Base-by-base conservation (phyloP, 2,329 filamentous ascomycete genomes). In the Calonectria fujianensis region DNA sequence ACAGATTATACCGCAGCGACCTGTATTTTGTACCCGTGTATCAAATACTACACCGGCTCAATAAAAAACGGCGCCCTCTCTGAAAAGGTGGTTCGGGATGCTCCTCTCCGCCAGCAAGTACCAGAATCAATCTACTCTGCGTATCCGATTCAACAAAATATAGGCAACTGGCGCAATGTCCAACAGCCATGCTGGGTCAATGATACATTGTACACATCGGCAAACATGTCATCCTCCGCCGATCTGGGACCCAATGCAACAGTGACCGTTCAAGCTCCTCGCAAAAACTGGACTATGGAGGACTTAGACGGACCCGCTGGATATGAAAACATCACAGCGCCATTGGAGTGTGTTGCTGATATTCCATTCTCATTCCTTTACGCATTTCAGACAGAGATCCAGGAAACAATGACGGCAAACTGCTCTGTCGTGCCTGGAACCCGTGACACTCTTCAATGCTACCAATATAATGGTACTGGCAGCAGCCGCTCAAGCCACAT, bases 291-390 rank as follows among this genome's bases (percentile, higher is more conserved):
- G 51, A 5, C 51, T 10, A 54, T 16, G 16, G 51, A 54, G 29
- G 51, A 54, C 10, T 11, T 54, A 31, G 51, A 32, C 16, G 51
- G 51, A 20, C 51, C 51, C 7, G 54, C 68, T 14, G 67, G 27
- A 11, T 74, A 64, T 41, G 32, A 29, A 37, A 69, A 74, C 31
- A 24, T 74, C 24, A 69, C 69, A 4, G 63, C 57, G 2, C 73
- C 73, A 31, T 45, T 41, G 24, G 69, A 72, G n/a, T 74, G 73
- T 35, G 73, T 69, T 16, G 64, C 31, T 24, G 37, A 24, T 2
- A 32, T 72, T 6, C 10, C 18, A 4, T 18, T 27, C 11, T 29
- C 27, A 24, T 39, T 72, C 4, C 20, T 59, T 31, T 20, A 16
- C 10, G 45, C 54, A 2, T 31, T 74, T 57, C 45, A 52, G 11